Base-by-base conservation (phyloP, 2,329 filamentous ascomycete genomes). In the Cryphonectria japonica region DNA sequence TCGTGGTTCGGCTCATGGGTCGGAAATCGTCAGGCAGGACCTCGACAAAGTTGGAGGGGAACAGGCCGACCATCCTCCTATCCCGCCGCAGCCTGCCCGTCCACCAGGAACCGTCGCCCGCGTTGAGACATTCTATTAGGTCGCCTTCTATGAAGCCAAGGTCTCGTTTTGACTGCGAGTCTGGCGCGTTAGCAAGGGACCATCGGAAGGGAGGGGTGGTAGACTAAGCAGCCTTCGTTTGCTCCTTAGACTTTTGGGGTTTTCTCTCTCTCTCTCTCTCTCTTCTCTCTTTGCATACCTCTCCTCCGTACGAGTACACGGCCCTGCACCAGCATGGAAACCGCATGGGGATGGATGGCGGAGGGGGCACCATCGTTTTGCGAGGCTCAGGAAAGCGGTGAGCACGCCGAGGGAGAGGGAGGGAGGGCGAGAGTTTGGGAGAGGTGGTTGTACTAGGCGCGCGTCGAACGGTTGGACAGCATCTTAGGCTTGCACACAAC, bases 21-120 rank as follows among this genome's bases (percentile, higher is more conserved):
- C 93, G 91, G 79, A 97, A 98, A 79, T 90, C 89, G 72, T 96
- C 90, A 69, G 93, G 92, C 43, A 99, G 87, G 7, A 99, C 88
- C 79, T 97, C 89, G 78, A 99, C 96, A 78, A 99, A 99, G 83
- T 99, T 99, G 77, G 95, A 98, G 0, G 96, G 96, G 78, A 99
- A 99, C 29, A 96, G 86, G 68, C 96, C 96, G 77, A 98, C 91
- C 77, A 95, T 94, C 78, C 95, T 90, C 80, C 93, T 92, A 82
- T 99, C 96, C 76, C 96, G 90, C 78, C 91, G 93, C 78, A 99
- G 83, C 74, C 95, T 90, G 64, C 96, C 96, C 83, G 95, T 97
- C 96, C 96, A 99, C 96, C 96, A 99, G 63, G 93, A 95, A 67
- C 96, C 96, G 83, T 99, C 96, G 74, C 96, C 96, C 29, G 96